Evolutionary conservation across 2,329 filamentous ascomycete genomes (phyloP).

Genomic region (Aspergillus chevalieri): DNA sequence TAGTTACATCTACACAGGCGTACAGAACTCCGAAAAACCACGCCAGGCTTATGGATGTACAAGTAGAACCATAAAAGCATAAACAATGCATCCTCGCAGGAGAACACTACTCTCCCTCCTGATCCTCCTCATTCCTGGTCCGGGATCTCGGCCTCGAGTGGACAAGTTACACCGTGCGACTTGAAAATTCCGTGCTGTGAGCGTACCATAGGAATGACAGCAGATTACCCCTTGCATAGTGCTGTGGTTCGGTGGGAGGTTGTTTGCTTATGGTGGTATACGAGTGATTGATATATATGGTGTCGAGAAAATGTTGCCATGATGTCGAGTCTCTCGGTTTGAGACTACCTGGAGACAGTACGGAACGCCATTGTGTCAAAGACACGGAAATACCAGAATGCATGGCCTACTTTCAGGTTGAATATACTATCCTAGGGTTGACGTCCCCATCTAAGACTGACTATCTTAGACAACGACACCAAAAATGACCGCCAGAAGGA

Average conservation of each 20-base stretch:
- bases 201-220: neutral
- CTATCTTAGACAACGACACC: neutral
- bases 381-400: neutral
- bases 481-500: neutral
- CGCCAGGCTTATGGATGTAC: neutral
- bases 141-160: neutral
- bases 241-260: neutral
- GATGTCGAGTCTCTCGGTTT: too few species aligned
- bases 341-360: too few species aligned
- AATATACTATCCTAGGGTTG: neutral
- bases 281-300: too few species aligned
- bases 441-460: neutral
- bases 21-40: neutral
- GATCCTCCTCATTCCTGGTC: neutral
- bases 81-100: neutral
- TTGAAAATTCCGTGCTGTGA: neutral
- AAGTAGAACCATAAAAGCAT: neutral
- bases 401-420: neutral
- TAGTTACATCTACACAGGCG: neutral
- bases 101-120: neutral
- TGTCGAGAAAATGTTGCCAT: too few species aligned
- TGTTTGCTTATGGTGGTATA: neutral
- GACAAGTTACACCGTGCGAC: neutral
- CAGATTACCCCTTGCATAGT: neutral
- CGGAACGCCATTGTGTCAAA: too few species aligned